A percentile compares a stretch with the other conserved stretches of the same genome.
These are phyloP conservation scores for Vachellia collinsii DNA, from an alignment of 306 rosid species.

Conservation along the genomic window DNA sequence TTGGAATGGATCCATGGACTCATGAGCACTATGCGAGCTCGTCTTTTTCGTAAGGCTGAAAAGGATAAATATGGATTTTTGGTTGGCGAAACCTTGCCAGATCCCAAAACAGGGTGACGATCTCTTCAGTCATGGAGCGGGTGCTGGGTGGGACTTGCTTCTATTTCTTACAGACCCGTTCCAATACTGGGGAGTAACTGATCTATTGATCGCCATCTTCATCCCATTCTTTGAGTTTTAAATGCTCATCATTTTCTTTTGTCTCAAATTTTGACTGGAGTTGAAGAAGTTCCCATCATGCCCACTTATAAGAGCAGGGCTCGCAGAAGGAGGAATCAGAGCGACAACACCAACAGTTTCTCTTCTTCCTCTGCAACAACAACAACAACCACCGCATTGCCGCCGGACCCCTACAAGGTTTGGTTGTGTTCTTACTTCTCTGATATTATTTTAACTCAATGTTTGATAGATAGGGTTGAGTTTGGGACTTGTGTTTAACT, in stretches of 20 bases:
- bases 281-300: slow-evolving; percentile 31
- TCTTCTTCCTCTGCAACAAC: slow-evolving; percentile 40
- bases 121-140: background rate
- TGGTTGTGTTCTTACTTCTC: slow-evolving; percentile 7
- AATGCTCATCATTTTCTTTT: background rate
- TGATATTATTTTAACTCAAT: background rate
- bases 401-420: slow-evolving; percentile 54
- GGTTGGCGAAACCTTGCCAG: background rate
- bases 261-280: background rate
- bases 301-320: slow-evolving; percentile 15
- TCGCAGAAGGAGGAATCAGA: slow-evolving; percentile 38
- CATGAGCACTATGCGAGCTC: too few species aligned
- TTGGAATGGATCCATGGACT: background rate
- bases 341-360: background rate
- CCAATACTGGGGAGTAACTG: background rate
- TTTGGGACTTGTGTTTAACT: background rate
- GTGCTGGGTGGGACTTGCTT: background rate
- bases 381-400: slow-evolving; percentile 37
- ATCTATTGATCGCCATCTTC: background rate
- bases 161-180: background rate
- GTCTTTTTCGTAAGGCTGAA: too few species aligned
- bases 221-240: background rate
- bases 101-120: background rate
- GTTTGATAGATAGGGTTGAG: slow-evolving; percentile 9
- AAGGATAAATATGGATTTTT: too few species aligned